Evolutionary conservation across 805 yeast species (phyloP), one percentile per base, ranked within the genome.

Genomic region (Metschnikowia gruessii): DNA sequence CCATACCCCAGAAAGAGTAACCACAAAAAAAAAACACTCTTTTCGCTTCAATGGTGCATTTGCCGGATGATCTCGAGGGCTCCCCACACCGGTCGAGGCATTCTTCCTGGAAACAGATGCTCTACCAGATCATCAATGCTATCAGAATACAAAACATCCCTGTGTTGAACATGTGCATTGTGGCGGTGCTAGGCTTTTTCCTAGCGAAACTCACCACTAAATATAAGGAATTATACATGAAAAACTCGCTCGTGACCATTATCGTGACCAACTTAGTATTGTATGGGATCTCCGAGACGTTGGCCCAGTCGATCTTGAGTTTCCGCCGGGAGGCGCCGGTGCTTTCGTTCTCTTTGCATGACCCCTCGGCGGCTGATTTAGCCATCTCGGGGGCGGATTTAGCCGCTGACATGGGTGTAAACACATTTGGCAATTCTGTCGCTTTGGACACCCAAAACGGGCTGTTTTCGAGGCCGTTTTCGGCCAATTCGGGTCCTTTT

Each of bases 231-330:
- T 59, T 84, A 45, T 90, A 90, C 62, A 76, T 77, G 50, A 73
- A 68, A 47, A 80, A 81, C 40, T 82, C 94, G 1, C 65, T 89
- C 26, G 62, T 84, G n/a, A 88, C 97, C 13, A 87, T 90, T 31
- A 78, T 88, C 48, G 79, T 83, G 19, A 84, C 97, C 1, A 92
- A 92, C 59, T 66, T 87, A 24, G 81, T 91, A 4, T 70, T 92
- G 4, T 87, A 82, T 62, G 97, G 96, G 0, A 81, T 89, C n/a
- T 90, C 97, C 0, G 98, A 92, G 62, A 80, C 91, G 0, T 61
- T 91, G 51, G 98, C 98, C 0, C 98, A 92, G 64, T 76, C 85
- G 2, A 70, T 89, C 3, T 59, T 67, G 21, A 50, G 67, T 38
- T 70, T 60, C 46, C 43, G 53, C 22, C 44, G 53, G 11, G 16